Evolutionary conservation across 2,329 filamentous ascomycete genomes (phyloP).

Genomic region (Diaporthe citrichinensis): DNA sequence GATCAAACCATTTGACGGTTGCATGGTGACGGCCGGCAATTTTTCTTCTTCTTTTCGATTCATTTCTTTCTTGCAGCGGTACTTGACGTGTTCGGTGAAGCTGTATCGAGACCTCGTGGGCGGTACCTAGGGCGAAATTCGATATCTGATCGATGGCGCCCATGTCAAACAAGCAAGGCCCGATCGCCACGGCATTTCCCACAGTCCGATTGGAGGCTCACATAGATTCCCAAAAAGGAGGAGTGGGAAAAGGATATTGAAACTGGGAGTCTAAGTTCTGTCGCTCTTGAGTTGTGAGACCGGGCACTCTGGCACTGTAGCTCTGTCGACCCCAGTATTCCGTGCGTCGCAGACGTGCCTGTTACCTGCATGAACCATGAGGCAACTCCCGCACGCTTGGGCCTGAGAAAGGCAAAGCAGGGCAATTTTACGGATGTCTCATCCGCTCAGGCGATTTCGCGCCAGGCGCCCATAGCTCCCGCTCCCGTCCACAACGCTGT

Average conservation of each 20-base stretch:
- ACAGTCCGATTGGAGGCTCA: constrained; percentile 13
- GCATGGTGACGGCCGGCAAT: constrained; percentile 27
- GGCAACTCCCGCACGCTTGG: constrained; percentile 8
- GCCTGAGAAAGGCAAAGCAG: not conserved
- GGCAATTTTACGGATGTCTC: constrained; percentile 25
- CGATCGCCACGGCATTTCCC: not conserved
- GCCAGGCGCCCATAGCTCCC: constrained; percentile 10
- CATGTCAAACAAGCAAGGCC: constrained; percentile 14
- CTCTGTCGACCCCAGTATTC: not conserved
- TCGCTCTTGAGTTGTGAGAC: constrained; percentile 4
- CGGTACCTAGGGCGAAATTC: constrained; percentile 3
- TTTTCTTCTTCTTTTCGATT: not conserved
- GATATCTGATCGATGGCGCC: constrained; percentile 12
- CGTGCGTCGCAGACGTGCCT: constrained; percentile 20
- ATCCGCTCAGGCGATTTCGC: constrained; percentile 1
- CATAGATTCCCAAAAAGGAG: not conserved
- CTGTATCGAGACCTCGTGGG: constrained; percentile 14
- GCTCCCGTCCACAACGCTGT: constrained; percentile 12
- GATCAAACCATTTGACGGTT: constrained; percentile 28
- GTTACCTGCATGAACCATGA: constrained; percentile 18
- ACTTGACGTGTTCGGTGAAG: not conserved
- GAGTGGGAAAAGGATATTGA: not conserved
- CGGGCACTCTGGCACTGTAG: not conserved
- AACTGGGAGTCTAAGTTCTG: not conserved
- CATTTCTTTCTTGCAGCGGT: not conserved